Base-by-base conservation (phyloP, 2,329 filamentous ascomycete genomes). In the Trichoderma afroharzianum region DNA sequence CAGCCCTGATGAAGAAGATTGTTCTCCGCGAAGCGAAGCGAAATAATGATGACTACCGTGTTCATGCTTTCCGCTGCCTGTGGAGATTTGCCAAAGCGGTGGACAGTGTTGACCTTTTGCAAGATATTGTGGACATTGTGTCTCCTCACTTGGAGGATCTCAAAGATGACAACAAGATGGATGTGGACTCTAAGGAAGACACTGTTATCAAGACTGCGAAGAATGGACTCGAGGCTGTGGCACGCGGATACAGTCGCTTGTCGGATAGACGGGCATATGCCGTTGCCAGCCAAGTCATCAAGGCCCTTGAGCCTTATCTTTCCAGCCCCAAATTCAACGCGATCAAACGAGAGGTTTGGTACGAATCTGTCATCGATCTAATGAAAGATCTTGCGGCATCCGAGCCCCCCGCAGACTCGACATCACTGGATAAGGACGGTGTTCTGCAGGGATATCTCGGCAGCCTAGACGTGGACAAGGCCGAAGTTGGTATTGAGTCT, bases 1-100 rank as follows among this genome's bases (percentile, higher is more conserved):
- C 87, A 12, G 85, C 88, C 9, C 86, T 91, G 75, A 90, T 95
- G 83, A 92, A 91, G 83, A 95, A 95, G 86, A 92, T 97, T 74
- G 88, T 88, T 6, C 80, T 95, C 18, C 88, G 95, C 71, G 96
- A 99, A 85, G 94, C 94, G 9, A 98, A 96, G 84, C 89, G 96
- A 36, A 95, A 95, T 78, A 98, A 98, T 77, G 88, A 90, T n/a
- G 85, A 85, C 8, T 99, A 98, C 81, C 89, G 93, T 15, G 91
- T 92, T 24, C 87, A 93, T 80, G 93, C 93, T 0, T 88, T 97
- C 74, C 83, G 84, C 69, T 90, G 89, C 39, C 83, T 98, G 6
- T 94, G 93, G 77, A 86, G 89, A 69, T 92, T 95, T 76, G 88
- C 90, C n/a, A 87, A 87, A 47, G 88, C 88, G 15, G 86, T 92